Evolutionary conservation across 192 early-diverging fungal genomes (phyloP), one percentile per base, ranked within the genome.

Genomic region (Rhizoclosmatium sp.): DNA sequence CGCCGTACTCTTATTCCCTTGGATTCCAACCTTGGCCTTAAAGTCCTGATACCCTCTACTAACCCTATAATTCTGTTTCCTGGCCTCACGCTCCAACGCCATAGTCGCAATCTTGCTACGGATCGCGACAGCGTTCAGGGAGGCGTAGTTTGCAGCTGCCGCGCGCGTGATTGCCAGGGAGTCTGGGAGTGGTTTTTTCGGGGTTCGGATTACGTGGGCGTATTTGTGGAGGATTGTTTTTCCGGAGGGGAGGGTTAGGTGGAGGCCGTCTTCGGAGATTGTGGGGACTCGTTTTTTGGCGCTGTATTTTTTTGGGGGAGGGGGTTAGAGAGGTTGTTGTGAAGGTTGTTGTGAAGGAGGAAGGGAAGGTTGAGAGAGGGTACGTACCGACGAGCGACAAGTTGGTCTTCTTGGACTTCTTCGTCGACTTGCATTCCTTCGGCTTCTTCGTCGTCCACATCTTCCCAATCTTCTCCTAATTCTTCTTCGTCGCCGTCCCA

Each of bases 161-260:
- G 56, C 40, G 21, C 69, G 68, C 3, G 70, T 71, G 69, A 80
- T 80, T 44, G 68, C 78, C 16, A 80, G 69, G 21, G 69, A 61
- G 9, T 80, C 70, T 21, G 77, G 70, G 40, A 71, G 69, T 12
- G 62, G 60, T n/a, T 12, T 48, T 65, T 71, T 65, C 4, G 78
- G 70, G 21, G 47, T 39, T 21, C 70, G 78, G 5, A 45, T 65
- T 7, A 61, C 61, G 62, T 80, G 68, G 3, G 69, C 78, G 21
- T 80, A 40, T n/a, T 49, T 48, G 78, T 80, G 44, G 45, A 80
- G 62, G 39, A 80, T 62, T 10, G 4, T 23, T 21, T 51, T 21
- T 44, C 98, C 98, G 42, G 84, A 93, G 21, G 98, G 96, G 54
- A 99, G 87, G 47, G 96, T 87, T 51, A 99, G 85, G 81, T 95